phyloP scores from a whole-genome alignment of 2,329 filamentous ascomycete species.

The Botrytis tulipae region DNA sequence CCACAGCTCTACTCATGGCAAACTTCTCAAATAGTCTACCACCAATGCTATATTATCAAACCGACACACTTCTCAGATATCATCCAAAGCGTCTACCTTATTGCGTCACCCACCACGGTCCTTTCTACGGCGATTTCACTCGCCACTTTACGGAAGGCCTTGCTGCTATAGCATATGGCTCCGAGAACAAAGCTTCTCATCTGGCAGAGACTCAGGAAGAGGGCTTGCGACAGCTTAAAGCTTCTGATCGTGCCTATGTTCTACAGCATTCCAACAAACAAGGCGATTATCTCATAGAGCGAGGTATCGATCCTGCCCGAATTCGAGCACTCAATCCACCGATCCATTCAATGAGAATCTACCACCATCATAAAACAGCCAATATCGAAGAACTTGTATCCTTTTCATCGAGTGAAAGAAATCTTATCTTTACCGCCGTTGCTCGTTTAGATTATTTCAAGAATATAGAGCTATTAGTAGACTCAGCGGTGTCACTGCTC shows the following conservation, averaged over 20 bases:
- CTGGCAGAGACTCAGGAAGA: constrained; percentile 22
- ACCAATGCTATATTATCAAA: constrained; percentile 26
- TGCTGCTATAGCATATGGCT: constrained; percentile 25
- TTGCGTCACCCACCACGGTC: constrained; percentile 26
- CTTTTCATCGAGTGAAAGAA: constrained; percentile 17
- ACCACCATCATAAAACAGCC: background rate
- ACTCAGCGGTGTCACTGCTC: constrained; percentile 22
- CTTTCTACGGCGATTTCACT: constrained; percentile 24
- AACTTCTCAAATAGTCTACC: background rate
- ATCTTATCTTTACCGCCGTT: constrained; percentile 25
- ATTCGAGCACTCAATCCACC: constrained; percentile 24
- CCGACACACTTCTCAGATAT: constrained; percentile 25
- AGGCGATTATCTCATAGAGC: constrained; percentile 24
- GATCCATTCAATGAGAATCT: constrained; percentile 20
- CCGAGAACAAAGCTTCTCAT: constrained; percentile 23
- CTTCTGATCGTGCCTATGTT: constrained; percentile 22
- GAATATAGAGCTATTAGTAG: constrained; percentile 23
- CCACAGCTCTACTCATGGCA: constrained; percentile 18
- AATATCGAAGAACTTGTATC: constrained; percentile 2
- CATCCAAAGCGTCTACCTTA: constrained; percentile 22
- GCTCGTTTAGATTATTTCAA: constrained; percentile 26
- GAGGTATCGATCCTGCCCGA: constrained; percentile 21
- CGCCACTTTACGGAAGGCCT: constrained; percentile 21
- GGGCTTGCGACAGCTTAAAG: constrained; percentile 20
- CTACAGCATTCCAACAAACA: constrained; percentile 25